Evolutionary conservation across 495 filamentous ascomycete genomes (phyloP).

Genomic region (Penicillium robsamsonii): DNA sequence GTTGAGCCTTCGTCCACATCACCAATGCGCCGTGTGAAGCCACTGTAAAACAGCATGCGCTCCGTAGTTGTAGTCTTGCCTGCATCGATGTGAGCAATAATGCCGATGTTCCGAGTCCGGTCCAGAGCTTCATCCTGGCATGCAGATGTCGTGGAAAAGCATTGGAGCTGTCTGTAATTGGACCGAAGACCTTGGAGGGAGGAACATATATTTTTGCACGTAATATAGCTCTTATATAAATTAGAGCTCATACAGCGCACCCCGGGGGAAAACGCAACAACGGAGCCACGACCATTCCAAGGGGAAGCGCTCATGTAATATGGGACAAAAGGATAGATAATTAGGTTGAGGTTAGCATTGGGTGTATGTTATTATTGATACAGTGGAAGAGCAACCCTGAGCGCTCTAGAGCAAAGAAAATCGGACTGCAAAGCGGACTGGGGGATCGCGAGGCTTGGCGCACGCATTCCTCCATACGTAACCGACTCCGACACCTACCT

Average conservation of each 20-base stretch:
- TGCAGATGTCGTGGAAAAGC: constrained; percentile 29
- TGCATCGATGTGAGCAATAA: constrained; percentile 98
- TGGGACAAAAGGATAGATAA: constrained; percentile 3
- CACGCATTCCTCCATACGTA: constrained; percentile 21
- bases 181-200: constrained; percentile 10
- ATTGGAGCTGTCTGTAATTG: constrained; percentile 9
- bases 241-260: constrained; percentile 26
- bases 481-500: constrained; percentile 13
- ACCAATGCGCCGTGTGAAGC: constrained; percentile 83
- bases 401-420: constrained; percentile 12
- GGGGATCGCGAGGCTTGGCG: constrained; percentile 24
- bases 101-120: constrained; percentile 90
- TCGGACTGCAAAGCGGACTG: constrained; percentile 13
- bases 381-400: neutral
- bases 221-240: constrained; percentile 19
- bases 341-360: constrained; percentile 19
- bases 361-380: constrained; percentile 1
- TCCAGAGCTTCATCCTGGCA: constrained; percentile 40
- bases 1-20: constrained; percentile 98
- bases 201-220: constrained; percentile 12
- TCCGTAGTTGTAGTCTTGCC: constrained; percentile 99
- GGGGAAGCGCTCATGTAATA: constrained; percentile 15
- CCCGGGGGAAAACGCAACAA: constrained; percentile 36
- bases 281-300: constrained; percentile 37
- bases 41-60: constrained; percentile 98